phyloP scores from a whole-genome alignment of 352 stramenopile species.

The Phytophthora sojae region DNA sequence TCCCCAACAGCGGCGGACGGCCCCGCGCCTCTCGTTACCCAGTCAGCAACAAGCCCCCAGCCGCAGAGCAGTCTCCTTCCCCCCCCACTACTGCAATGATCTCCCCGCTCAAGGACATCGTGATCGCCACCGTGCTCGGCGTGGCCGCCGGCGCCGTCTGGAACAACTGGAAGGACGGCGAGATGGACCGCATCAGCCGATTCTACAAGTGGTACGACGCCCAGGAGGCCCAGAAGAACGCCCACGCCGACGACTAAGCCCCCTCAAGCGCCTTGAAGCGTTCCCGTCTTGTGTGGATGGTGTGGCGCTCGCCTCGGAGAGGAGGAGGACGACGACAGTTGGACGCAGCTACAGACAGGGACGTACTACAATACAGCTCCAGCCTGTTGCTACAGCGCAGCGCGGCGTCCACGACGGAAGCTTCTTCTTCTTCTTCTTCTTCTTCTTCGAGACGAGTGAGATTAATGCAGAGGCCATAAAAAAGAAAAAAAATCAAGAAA shows the following conservation, averaged over 20 bases:
- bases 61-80: neutral
- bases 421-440: neutral
- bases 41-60: slow-evolving; percentile 34
- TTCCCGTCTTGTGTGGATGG: neutral
- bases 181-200: slow-evolving; percentile 77
- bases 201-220: slow-evolving; percentile 88
- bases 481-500: slow-evolving; percentile 32
- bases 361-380: too few species aligned
- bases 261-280: neutral
- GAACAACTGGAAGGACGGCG: slow-evolving; percentile 72
- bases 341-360: neutral
- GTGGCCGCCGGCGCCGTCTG: slow-evolving; percentile 57
- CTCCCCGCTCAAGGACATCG: slow-evolving; percentile 85
- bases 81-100: slow-evolving; percentile 51
- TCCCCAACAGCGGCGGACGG: slow-evolving; percentile 11
- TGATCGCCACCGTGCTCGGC: slow-evolving; percentile 76
- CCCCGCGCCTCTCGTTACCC: slow-evolving; percentile 27
- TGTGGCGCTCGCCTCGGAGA: neutral
- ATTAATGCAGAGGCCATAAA: slow-evolving; percentile 33
- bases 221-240: slow-evolving; percentile 70
- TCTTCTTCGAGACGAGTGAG: slow-evolving; percentile 9
- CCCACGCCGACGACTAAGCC: slow-evolving; percentile 47
- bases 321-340: neutral
- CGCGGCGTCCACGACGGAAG: neutral
- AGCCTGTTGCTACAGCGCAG: neutral